Evolutionary conservation across 345 rosid species (phyloP).

Genomic region (Citrus trifoliata): DNA sequence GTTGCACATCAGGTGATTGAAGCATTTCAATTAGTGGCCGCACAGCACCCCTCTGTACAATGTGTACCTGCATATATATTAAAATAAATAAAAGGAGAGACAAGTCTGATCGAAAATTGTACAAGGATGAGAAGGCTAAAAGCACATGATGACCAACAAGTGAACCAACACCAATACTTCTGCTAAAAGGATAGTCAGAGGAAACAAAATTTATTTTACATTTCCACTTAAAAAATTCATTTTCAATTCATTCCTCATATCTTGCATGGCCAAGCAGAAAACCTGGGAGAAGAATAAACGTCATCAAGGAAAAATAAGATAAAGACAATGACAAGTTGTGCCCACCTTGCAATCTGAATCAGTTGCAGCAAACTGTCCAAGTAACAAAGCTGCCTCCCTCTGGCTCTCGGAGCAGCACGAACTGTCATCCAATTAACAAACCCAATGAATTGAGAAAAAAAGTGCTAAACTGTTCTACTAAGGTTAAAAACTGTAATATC

Average conservation of each 20-base stretch:
- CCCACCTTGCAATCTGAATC: constrained; percentile 98
- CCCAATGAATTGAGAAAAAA: not conserved
- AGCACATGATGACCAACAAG: not conserved
- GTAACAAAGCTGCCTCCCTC: constrained; percentile 96
- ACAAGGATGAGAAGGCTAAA: constrained; percentile 6
- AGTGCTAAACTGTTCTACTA: not conserved
- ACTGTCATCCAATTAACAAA: constrained; percentile 39
- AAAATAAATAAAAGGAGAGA: constrained; percentile 3
- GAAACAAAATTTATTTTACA: not conserved
- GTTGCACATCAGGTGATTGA: constrained; percentile 79
- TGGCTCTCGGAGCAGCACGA: constrained; percentile 98
- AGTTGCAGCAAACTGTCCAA: constrained; percentile 97
- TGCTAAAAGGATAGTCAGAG: not conserved
- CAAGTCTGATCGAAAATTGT: not conserved
- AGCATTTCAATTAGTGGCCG: constrained; percentile 94
- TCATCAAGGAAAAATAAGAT: not conserved
- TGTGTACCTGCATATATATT: constrained; percentile 69
- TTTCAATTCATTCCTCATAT: not conserved
- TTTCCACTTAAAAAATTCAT: not conserved
- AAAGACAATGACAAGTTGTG: constrained; percentile 1
- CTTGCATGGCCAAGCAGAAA: not conserved
- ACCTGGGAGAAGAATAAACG: constrained; percentile 1
- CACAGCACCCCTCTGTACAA: constrained; percentile 99
- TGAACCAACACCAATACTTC: not conserved
- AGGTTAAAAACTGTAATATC: not conserved